Evolutionary conservation across 1,139 yeast species (phyloP).

Genomic region (Candida neerlandica): DNA sequence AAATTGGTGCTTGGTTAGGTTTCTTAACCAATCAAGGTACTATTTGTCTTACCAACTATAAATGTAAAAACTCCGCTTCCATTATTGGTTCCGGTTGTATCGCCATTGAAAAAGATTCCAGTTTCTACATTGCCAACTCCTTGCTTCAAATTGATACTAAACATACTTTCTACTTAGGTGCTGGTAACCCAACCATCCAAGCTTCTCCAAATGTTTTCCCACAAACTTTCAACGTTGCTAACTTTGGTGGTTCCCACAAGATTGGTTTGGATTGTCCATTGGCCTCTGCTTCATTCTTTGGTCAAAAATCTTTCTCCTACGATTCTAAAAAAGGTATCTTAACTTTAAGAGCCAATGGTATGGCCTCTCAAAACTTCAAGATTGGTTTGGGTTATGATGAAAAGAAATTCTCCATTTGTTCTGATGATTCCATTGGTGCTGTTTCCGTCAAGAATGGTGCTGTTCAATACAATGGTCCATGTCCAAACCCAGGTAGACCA

Average conservation of each 20-base stretch:
- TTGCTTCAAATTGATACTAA: conserved; percentile 3
- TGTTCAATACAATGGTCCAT: conserved; percentile 23
- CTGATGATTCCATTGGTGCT: conserved; percentile 18
- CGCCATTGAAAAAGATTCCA: conserved; percentile 2
- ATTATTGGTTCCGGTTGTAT: conserved; percentile 6
- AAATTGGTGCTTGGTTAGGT: conserved; percentile 1
- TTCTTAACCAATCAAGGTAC: conserved; percentile 3
- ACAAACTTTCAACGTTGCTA: conserved; percentile 7
- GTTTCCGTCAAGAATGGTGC: conserved; percentile 10
- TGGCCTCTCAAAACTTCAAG: conserved; percentile 18
- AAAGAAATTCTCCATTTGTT: conserved; percentile 13
- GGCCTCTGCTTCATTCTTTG: not conserved
- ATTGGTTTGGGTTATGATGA: conserved; percentile 27
- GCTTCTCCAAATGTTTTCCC: conserved; percentile 6
- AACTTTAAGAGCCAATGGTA: conserved; percentile 17
- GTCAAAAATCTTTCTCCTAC: conserved; percentile 14
- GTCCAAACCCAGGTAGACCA: conserved; percentile 16
- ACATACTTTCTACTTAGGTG: conserved; percentile 8
- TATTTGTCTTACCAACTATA: conserved; percentile 4
- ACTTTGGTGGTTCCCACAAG: conserved; percentile 7
- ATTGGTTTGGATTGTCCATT: conserved; percentile 5
- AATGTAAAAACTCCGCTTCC: not conserved
- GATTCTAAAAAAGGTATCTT: conserved; percentile 24
- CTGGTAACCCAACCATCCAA: conserved; percentile 5
- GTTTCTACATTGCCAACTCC: conserved; percentile 4